Evolutionary conservation across 176 grass and related monocot species (phyloP), one percentile per base, ranked within the genome.

Genomic region (Avena eriantha): DNA sequence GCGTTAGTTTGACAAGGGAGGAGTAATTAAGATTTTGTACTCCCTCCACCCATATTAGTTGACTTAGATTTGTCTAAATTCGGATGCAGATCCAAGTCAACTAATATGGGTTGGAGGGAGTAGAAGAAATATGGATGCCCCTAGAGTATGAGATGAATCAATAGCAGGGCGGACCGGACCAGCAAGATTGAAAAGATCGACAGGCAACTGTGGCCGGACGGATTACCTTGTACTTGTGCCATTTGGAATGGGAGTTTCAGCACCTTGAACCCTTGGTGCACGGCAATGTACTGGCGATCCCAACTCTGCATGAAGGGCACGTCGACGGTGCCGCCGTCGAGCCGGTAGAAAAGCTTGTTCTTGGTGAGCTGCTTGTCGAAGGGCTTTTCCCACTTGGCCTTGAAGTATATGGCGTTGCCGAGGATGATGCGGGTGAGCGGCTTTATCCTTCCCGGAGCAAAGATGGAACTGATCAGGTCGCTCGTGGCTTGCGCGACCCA

Each of bases 361-460:
- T 10, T 55, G 17, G 79, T 83, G 23, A 0, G 1, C 34, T 19
- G 43, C 55, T 4, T n/a, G 14, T 73, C n/a, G 61, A 90, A 90
- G 1, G 57, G 68, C 8, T 54, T 2, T 12, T 17, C 60, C 88
- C 88, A 90, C 13, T 19, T 29, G 54, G 63, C 83, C 60, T 90
- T 90, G 73, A 90, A 90, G 79, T 90, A 90, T 19, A 90, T 33
- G 8, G 83, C 88, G 46, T 83, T 90, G 17, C 70, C 83, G n/a
- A 86, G 45, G 18, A 61, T 21, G 35, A 61, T 3, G 35, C 34
- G 16, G 34, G 55, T 79, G 34, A 2, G 0, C 34, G 0, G 21
- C 19, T 16, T 21, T 3, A 60, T 15, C 0, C 36, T 19, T 23
- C n/a, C n/a, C 14, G 35, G 57, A 1, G 13, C 8, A 2, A 68